A percentile compares a stretch with the other conserved stretches of the same genome.
Evolutionary conservation across 129 eudicot species (phyloP).

Genomic region (Apium graveolens): DNA sequence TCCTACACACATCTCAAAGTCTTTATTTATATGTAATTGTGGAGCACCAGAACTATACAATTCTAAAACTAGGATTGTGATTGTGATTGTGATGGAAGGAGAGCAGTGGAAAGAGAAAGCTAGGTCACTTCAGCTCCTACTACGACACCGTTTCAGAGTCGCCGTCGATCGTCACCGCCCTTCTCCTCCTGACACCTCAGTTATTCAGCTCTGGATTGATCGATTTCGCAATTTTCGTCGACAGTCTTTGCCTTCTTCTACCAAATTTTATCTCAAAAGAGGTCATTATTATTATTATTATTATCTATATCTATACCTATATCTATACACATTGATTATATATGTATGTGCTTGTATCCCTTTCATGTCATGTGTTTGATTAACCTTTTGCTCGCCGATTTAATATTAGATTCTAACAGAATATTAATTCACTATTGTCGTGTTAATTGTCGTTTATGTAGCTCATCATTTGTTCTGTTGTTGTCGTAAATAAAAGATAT

Average conservation of each 20-base stretch:
- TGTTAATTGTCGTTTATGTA: background rate
- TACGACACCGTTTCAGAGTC: constrained; percentile 58
- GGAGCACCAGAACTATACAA: too few species aligned
- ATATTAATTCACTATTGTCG: too few species aligned
- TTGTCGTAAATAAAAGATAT: background rate
- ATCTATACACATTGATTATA: too few species aligned
- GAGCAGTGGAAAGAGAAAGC: constrained; percentile 52
- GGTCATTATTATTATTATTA: constrained; percentile 16
- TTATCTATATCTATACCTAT: too few species aligned
- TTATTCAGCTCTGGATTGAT: constrained; percentile 33
- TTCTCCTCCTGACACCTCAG: constrained; percentile 25
- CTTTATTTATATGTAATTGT: too few species aligned
- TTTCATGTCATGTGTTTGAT: too few species aligned
- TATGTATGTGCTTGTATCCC: too few species aligned
- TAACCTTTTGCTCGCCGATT: too few species aligned
- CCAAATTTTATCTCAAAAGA: constrained; percentile 48
- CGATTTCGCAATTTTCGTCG: constrained; percentile 51
- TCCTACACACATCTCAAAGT: too few species aligned
- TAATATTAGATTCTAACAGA: too few species aligned
- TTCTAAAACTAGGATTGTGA: too few species aligned
- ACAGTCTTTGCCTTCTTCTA: constrained; percentile 37
- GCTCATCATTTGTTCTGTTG: background rate
- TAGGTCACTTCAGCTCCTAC: constrained; percentile 38
- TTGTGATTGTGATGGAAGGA: constrained; percentile 38
- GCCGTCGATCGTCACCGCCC: constrained; percentile 49